A percentile compares a stretch with the other conserved stretches of the same genome.
These are phyloP conservation scores for Solanum aculeatissimum DNA, from an alignment of 305 asterid genomes.

Conservation along the genomic window DNA sequence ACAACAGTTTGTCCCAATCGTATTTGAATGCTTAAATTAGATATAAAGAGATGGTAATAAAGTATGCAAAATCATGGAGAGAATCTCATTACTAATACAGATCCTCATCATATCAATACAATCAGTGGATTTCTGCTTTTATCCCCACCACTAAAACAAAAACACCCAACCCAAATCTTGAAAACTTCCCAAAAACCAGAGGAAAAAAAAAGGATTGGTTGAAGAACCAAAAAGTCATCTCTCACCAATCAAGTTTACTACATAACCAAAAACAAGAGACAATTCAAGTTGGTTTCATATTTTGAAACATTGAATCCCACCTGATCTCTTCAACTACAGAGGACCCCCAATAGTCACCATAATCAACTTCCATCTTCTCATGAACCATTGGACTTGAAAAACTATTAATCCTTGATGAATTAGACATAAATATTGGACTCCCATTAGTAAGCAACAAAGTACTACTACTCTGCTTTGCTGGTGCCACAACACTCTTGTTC, in stretches of 20 bases:
- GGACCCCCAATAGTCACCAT: neutral
- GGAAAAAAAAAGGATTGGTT: neutral
- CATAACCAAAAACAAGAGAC: neutral
- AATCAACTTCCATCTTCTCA: neutral
- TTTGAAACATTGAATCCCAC: conserved; percentile 17
- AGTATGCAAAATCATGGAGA: neutral
- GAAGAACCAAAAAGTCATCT: neutral
- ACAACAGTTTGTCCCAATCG: neutral
- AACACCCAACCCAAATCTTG: neutral
- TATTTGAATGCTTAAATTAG: neutral
- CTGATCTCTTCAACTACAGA: neutral
- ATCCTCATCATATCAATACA: neutral
- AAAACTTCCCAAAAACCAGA: neutral
- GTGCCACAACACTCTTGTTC: neutral
- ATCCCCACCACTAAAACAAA: neutral
- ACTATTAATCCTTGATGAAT: neutral
- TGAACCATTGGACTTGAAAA: neutral
- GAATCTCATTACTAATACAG: neutral
- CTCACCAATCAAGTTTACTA: neutral
- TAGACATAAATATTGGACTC: neutral
- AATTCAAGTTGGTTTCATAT: conserved; percentile 11
- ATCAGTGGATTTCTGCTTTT: neutral
- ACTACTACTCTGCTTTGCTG: neutral
- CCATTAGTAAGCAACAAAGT: conserved; percentile 11
- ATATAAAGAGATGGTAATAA: neutral